Conservation (phyloP, 345 rosid genomes). For the Hibiscus syriacus region DNA sequence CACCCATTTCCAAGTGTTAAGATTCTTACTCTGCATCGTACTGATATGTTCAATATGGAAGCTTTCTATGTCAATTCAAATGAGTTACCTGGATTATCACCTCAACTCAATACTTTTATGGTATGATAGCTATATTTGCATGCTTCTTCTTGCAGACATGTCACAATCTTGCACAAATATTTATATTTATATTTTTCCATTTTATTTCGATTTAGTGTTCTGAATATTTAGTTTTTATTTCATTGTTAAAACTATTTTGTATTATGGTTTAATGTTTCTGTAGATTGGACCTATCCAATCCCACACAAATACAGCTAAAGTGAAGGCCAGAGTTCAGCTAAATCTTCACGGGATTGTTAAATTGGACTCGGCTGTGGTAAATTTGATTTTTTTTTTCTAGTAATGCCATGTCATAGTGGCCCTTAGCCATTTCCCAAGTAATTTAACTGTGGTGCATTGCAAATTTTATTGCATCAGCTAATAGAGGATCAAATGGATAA, state of each 20-base stretch:
- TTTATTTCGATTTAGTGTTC: background rate
- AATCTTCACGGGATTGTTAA: conserved; percentile 56
- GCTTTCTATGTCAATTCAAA: too few species aligned
- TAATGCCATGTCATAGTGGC: conserved; percentile 3
- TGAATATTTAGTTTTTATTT: background rate
- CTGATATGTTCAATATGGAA: too few species aligned
- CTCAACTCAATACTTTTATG: conserved; percentile 39
- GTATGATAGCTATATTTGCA: conserved; percentile 22
- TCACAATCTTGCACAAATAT: conserved; percentile 1
- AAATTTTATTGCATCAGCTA: conserved; percentile 16
- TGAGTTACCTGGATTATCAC: too few species aligned
- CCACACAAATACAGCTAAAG: conserved; percentile 37
- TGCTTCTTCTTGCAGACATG: background rate
- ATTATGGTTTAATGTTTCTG: too few species aligned
- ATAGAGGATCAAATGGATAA: too few species aligned
- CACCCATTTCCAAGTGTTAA: conserved; percentile 64
- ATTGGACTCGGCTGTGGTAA: conserved; percentile 53
- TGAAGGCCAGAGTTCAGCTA: conserved; percentile 61
- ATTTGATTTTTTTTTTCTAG: conserved; percentile 9
- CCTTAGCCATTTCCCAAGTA: too few species aligned
- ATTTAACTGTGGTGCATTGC: background rate
- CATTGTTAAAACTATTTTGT: background rate
- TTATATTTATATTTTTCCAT: background rate
- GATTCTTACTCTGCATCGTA: conserved; percentile 50
- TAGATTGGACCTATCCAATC: conserved; percentile 64